phyloP scores from a whole-genome alignment of 1,284 basidiomycete species.

The Cryptococcus sp. region DNA sequence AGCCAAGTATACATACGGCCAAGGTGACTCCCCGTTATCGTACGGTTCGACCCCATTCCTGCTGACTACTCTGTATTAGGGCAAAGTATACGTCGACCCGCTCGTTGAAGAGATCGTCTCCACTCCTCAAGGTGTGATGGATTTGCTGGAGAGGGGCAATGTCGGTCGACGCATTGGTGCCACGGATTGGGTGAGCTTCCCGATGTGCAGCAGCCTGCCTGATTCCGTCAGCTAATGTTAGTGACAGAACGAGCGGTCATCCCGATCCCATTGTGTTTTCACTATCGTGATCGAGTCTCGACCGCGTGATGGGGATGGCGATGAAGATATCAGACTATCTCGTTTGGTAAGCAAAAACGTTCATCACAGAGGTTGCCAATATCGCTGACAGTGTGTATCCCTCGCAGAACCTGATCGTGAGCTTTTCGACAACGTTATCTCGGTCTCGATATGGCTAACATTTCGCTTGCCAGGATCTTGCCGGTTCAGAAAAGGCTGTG shows the following conservation, averaged over 20 bases:
- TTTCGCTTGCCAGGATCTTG: conserved; percentile 52
- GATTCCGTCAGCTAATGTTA: background rate
- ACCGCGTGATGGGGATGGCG: conserved; percentile 38
- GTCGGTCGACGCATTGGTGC: conserved; percentile 56
- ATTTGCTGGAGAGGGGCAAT: conserved; percentile 56
- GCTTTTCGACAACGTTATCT: conserved; percentile 10
- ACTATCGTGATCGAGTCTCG: conserved; percentile 55
- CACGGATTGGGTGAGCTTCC: conserved; percentile 57
- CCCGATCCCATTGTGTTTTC: conserved; percentile 59
- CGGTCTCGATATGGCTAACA: conserved; percentile 4
- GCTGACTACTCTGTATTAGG: conserved; percentile 24
- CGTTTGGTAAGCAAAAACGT: conserved; percentile 34
- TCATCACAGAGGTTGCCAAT: background rate
- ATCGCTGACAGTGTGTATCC: conserved; percentile 1
- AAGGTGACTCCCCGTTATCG: conserved; percentile 31
- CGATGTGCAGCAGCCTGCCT: background rate
- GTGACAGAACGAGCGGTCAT: conserved; percentile 57
- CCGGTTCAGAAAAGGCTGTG: conserved; percentile 60
- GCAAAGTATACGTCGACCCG: conserved; percentile 56
- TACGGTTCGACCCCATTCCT: conserved; percentile 5
- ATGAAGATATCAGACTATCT: conserved; percentile 48
- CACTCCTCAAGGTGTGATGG: conserved; percentile 56
- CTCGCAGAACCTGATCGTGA: conserved; percentile 55
- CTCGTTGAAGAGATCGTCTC: conserved; percentile 59
- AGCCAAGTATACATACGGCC: conserved; percentile 47